Conservation (phyloP, 768 basidiomycete genomes). For the Suillus sp. region DNA sequence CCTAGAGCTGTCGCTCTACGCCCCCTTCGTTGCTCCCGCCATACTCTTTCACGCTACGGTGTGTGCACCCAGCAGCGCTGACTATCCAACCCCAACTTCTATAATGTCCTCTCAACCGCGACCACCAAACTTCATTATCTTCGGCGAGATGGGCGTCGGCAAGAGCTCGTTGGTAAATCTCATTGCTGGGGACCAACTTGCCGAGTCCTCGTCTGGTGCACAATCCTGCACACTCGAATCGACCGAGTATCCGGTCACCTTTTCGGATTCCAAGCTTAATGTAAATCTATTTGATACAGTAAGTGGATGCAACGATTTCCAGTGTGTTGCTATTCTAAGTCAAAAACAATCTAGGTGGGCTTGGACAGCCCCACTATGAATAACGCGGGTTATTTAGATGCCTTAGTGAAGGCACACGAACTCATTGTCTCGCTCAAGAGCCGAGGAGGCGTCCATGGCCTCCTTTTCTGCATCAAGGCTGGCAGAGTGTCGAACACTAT, state of each 20-base stretch:
- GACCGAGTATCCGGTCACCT: neutral
- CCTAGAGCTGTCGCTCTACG: neutral
- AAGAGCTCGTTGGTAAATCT: constrained; percentile 17
- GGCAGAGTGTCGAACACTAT: constrained; percentile 32
- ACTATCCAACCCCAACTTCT: no score
- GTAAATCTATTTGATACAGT: constrained; percentile 1
- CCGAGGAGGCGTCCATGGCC: constrained; percentile 40
- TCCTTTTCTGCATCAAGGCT: constrained; percentile 37
- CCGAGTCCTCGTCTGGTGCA: constrained; percentile 1
- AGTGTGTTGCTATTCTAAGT: neutral
- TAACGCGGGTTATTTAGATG: constrained; percentile 23
- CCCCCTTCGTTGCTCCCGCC: neutral
- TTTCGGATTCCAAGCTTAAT: neutral
- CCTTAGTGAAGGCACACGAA: constrained; percentile 32
- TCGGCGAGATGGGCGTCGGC: constrained; percentile 17
- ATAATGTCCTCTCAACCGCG: neutral
- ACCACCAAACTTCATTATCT: constrained; percentile 12
- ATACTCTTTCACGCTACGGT: neutral
- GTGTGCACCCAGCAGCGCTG: neutral
- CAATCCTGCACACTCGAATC: constrained; percentile 13
- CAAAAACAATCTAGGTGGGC: constrained; percentile 15
- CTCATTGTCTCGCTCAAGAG: constrained; percentile 36
- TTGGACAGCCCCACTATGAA: constrained; percentile 33
- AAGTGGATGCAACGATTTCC: neutral
- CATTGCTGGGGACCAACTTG: constrained; percentile 11